Evolutionary conservation across 306 rosid genomes (phyloP).

Genomic region (Urtica urens): DNA sequence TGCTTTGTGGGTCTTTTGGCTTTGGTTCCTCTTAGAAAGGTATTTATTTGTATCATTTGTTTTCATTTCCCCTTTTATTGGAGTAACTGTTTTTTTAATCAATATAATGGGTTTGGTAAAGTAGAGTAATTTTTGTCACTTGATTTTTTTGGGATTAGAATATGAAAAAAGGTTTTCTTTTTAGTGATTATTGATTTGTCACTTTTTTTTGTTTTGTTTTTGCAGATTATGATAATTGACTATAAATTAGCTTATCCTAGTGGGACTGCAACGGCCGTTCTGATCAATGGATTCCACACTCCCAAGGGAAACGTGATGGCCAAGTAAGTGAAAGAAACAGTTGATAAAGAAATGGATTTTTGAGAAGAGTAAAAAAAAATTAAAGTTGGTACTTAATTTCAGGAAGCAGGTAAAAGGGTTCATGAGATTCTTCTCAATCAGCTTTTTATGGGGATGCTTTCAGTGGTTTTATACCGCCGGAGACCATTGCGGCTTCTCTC

Average conservation of each 20-base stretch:
- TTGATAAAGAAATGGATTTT: conserved; percentile 6
- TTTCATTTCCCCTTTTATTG: too few species aligned
- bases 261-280: conserved; percentile 99
- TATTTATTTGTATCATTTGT: conserved; percentile 12
- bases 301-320: conserved; percentile 78
- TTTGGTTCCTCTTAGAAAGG: conserved; percentile 95
- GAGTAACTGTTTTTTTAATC: not conserved
- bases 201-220: conserved; percentile 13
- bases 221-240: conserved; percentile 92
- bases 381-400: conserved; percentile 18
- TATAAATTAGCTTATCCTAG: conserved; percentile 83
- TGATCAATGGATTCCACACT: conserved; percentile 91
- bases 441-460: conserved; percentile 85
- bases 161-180: too few species aligned
- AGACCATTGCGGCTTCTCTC: conserved; percentile 65
- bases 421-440: conserved; percentile 53
- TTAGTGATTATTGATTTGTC: not conserved
- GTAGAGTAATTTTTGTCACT: too few species aligned
- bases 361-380: conserved; percentile 16
- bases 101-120: too few species aligned
- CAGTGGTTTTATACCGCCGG: conserved; percentile 94
- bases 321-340: conserved; percentile 34
- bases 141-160: too few species aligned
- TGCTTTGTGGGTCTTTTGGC: conserved; percentile 88
- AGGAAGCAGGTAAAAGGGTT: conserved; percentile 91